Evolutionary conservation across 371 early-diverging fungal species (phyloP).

Genomic region (Rhizopus sp.): DNA sequence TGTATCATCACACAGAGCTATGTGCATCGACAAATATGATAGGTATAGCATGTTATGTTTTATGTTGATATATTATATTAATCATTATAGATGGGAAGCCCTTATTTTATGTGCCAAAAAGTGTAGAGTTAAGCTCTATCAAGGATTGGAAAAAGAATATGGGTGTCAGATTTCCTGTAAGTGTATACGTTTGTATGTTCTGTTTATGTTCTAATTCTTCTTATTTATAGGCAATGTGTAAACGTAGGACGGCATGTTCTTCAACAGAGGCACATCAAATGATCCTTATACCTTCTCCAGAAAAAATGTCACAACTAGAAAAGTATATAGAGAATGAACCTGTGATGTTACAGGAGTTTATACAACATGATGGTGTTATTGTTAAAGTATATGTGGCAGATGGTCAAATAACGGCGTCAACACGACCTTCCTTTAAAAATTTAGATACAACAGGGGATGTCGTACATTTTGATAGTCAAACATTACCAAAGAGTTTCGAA

Average conservation of each 20-base stretch:
- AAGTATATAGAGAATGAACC: conserved; percentile 27
- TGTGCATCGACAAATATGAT: conserved; percentile 10
- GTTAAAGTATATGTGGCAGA: conserved; percentile 52
- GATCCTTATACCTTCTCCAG: conserved; percentile 37
- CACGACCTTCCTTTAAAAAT: conserved; percentile 50
- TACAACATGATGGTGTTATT: conserved; percentile 51
- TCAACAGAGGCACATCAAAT: conserved; percentile 49
- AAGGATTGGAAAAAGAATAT: conserved; percentile 14
- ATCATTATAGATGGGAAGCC: conserved; percentile 12
- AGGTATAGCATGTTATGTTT: conserved; percentile 9
- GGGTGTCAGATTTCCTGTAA: conserved; percentile 39
- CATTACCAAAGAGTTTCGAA: conserved; percentile 46
- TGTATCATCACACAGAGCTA: conserved; percentile 25
- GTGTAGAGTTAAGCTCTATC: conserved; percentile 20
- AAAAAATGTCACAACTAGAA: conserved; percentile 19
- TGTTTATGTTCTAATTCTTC: background rate
- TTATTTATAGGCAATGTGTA: conserved; percentile 38
- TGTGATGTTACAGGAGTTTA: conserved; percentile 50
- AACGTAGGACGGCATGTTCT: conserved; percentile 47
- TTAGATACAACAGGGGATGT: conserved; percentile 23
- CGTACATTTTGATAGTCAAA: conserved; percentile 49
- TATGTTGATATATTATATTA: background rate
- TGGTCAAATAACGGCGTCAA: conserved; percentile 34
- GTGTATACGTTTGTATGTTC: background rate
- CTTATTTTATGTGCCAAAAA: conserved; percentile 34